Percentiles rank a stretch among this genome's conserved stretches.
Evolutionary conservation across 2,329 filamentous ascomycete species (phyloP).

Genomic region (Parafenestella ontariensis): DNA sequence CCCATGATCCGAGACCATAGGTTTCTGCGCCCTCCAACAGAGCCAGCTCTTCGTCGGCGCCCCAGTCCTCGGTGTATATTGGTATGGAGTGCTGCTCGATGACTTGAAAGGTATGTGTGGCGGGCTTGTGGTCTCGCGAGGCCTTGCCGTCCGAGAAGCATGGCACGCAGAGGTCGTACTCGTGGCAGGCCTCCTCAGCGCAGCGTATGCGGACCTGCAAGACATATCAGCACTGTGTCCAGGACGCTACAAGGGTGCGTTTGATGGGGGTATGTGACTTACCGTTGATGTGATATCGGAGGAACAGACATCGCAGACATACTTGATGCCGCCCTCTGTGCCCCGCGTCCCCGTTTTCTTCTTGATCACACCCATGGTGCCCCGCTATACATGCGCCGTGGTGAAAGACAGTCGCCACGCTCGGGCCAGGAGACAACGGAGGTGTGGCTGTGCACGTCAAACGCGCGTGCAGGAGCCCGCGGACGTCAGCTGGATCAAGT

Average conservation of each 20-base stretch:
- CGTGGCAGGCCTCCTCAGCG: constrained; percentile 76
- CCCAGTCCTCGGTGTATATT: constrained; percentile 94
- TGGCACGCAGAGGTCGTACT: constrained; percentile 96
- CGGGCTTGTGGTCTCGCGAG: constrained; percentile 84
- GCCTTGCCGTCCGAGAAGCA: constrained; percentile 86
- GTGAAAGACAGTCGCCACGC: constrained; percentile 16
- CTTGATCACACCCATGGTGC: constrained; percentile 86
- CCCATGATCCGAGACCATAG: constrained; percentile 96
- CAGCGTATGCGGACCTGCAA: constrained; percentile 90
- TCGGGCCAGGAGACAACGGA: constrained; percentile 12
- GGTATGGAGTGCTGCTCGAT: constrained; percentile 99
- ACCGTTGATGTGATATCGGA: constrained; percentile 97
- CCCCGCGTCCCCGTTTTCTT: constrained; percentile 90
- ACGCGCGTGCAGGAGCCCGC: constrained; percentile 14
- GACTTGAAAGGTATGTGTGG: constrained; percentile 86
- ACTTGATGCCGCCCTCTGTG: constrained; percentile 80
- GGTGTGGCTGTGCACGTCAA: constrained; percentile 34
- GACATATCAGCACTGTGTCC: constrained; percentile 7
- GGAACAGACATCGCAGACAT: constrained; percentile 96
- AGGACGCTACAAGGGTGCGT: background rate
- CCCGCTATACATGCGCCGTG: constrained; percentile 18
- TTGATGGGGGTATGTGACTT: constrained; percentile 50
- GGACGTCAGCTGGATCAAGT: constrained; percentile 2
- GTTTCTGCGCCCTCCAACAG: constrained; percentile 93
- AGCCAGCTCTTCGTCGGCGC: constrained; percentile 94